Conservation (phyloP, 805 yeast genomes). For the Starmerella khaoyaiensis region DNA sequence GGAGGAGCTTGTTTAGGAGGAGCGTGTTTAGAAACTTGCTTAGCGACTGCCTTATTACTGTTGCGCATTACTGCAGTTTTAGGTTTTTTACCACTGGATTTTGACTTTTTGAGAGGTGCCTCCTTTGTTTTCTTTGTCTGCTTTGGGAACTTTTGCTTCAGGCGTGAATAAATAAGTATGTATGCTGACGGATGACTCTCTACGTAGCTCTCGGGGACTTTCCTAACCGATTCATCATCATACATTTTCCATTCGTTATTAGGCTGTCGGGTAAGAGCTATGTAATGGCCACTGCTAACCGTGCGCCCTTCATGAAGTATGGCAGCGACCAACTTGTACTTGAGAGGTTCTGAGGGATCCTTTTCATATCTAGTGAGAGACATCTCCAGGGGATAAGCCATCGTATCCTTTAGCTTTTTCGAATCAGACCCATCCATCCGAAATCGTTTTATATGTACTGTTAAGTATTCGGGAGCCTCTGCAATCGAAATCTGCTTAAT, state of each 20-base stretch:
- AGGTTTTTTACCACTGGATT: no score
- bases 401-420: slow-evolving; percentile 69
- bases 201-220: slow-evolving; percentile 57
- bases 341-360: slow-evolving; percentile 29
- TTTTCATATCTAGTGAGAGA: slow-evolving; percentile 49
- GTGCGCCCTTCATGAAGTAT: slow-evolving; percentile 93
- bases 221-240: slow-evolving; percentile 81
- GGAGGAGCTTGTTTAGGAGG: not conserved
- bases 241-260: slow-evolving; percentile 87
- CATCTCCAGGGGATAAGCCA: slow-evolving; percentile 63
- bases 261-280: slow-evolving; percentile 83
- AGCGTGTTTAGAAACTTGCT: not conserved
- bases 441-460: slow-evolving; percentile 81
- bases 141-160: slow-evolving; percentile 15
- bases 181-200: slow-evolving; percentile 80
- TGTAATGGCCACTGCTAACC: slow-evolving; percentile 82
- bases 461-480: slow-evolving; percentile 75
- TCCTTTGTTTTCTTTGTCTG: not conserved
- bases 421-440: slow-evolving; percentile 56
- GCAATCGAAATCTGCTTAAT: slow-evolving; percentile 59
- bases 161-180: slow-evolving; percentile 68
- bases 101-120: not conserved
- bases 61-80: not conserved
- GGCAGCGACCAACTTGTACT: slow-evolving; percentile 66
- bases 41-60: not conserved